phyloP scores from a whole-genome alignment of 2,329 filamentous ascomycete species.

The Lecanicillium sp. region DNA sequence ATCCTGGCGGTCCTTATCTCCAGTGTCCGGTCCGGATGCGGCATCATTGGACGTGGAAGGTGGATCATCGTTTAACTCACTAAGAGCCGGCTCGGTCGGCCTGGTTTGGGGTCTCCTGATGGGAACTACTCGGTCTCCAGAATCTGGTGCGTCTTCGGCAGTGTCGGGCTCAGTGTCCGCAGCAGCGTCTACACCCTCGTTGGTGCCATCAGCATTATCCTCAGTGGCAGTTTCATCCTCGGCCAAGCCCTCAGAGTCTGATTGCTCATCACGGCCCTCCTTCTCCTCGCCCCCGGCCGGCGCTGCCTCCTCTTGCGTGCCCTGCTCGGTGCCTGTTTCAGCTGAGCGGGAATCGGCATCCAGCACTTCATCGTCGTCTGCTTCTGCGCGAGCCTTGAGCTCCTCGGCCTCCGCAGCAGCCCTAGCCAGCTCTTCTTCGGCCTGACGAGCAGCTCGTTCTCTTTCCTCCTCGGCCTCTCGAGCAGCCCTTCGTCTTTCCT shows the following conservation, averaged over 20 bases:
- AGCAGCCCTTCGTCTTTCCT: conserved; percentile 20
- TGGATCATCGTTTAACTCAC: too few relatives aligned
- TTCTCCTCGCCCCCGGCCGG: too few relatives aligned
- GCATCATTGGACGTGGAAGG: too few relatives aligned
- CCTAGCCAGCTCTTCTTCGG: conserved; percentile 19
- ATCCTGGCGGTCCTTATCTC: neutral
- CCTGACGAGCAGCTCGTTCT: conserved; percentile 12
- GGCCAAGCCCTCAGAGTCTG: neutral
- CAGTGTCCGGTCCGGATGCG: too few relatives aligned
- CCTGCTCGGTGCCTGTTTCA: too few relatives aligned
- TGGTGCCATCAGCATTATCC: neutral
- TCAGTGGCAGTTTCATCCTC: neutral
- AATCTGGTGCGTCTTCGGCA: neutral
- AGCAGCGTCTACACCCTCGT: neutral
- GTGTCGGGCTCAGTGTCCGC: neutral
- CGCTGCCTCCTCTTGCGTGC: too few relatives aligned
- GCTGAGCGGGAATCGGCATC: too few relatives aligned
- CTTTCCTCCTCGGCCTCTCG: conserved; percentile 15
- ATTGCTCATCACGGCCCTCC: neutral
- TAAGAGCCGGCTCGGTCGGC: too few relatives aligned
- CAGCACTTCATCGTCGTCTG: conserved; percentile 8
- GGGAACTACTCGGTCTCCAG: neutral
- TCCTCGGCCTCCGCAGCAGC: conserved; percentile 10
- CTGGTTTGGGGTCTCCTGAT: too few relatives aligned
- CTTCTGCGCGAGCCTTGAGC: conserved; percentile 3